phyloP scores from a whole-genome alignment of 257 asterid genomes.

The Solanum tarijense region DNA sequence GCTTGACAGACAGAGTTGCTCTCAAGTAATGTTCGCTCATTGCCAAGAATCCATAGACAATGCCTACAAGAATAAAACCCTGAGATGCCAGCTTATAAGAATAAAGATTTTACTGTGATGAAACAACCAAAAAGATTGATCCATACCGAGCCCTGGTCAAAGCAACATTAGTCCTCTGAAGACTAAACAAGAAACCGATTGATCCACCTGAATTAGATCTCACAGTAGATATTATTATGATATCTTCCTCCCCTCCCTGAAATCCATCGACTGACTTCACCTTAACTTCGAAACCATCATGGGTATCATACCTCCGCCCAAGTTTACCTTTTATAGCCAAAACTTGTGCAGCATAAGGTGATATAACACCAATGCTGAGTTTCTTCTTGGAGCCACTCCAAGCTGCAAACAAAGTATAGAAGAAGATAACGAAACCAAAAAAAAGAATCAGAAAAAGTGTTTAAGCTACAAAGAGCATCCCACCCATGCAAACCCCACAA shows the following conservation, averaged over 20 bases:
- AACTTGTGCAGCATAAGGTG: constrained; percentile 71
- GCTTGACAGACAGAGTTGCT: constrained; percentile 35
- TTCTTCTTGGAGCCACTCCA: constrained; percentile 26
- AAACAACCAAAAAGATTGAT: not conserved
- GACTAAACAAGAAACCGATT: constrained; percentile 46
- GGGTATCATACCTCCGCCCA: constrained; percentile 15
- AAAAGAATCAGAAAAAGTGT: not conserved
- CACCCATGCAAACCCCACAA: not conserved
- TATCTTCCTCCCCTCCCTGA: constrained; percentile 73
- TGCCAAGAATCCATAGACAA: constrained; percentile 63
- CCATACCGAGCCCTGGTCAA: constrained; percentile 70
- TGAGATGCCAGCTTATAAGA: not conserved
- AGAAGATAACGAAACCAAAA: not conserved
- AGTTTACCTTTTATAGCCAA: constrained; percentile 32
- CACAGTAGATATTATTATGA: constrained; percentile 59
- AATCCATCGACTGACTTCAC: constrained; percentile 68
- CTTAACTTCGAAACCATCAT: constrained; percentile 28
- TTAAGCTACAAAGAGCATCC: not conserved
- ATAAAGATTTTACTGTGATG: not conserved
- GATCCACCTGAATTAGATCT: constrained; percentile 39
- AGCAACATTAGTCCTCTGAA: constrained; percentile 52
- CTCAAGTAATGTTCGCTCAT: constrained; percentile 31
- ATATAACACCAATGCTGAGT: constrained; percentile 55
- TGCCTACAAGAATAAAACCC: constrained; percentile 23
- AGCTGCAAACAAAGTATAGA: constrained; percentile 13